Evolutionary conservation across 495 filamentous ascomycete genomes (phyloP).

Genomic region (Penicillium robsamsonii): DNA sequence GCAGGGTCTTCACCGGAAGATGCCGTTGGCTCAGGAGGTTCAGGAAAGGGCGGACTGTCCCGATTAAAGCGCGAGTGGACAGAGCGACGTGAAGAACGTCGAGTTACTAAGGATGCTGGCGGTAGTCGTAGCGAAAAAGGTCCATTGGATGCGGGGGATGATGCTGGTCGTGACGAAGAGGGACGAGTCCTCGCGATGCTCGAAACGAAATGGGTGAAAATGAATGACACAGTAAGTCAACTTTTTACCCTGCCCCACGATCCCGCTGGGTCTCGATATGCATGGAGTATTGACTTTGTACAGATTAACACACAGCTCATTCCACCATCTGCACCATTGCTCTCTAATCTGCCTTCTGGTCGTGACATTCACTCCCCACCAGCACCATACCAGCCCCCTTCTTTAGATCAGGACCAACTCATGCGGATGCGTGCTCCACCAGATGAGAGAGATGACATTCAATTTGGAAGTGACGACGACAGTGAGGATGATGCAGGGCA

Average conservation of each 20-base stretch:
- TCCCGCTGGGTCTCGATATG: not conserved
- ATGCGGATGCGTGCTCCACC: conserved; percentile 47
- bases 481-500: conserved; percentile 49
- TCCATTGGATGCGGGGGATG: conserved; percentile 67
- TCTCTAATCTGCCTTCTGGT: conserved; percentile 79
- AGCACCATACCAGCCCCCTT: conserved; percentile 56
- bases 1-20: conserved; percentile 16
- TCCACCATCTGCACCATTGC: conserved; percentile 63
- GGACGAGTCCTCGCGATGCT: conserved; percentile 81
- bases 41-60: conserved; percentile 47
- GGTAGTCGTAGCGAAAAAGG: conserved; percentile 55
- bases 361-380: conserved; percentile 73
- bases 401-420: conserved; percentile 56
- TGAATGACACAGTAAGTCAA: conserved; percentile 82
- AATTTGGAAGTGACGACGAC: conserved; percentile 39
- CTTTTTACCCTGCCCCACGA: not conserved
- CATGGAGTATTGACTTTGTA: conserved; percentile 3
- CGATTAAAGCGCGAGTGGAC: conserved; percentile 51
- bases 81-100: conserved; percentile 47
- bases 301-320: conserved; percentile 80
- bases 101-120: conserved; percentile 72
- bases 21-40: conserved; percentile 18
- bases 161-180: conserved; percentile 83
- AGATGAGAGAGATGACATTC: conserved; percentile 31
- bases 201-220: conserved; percentile 83